A percentile compares a stretch with the other conserved stretches of the same genome.
These are phyloP conservation scores for Hypoxylon rubiginosum DNA, from an alignment of 2,329 filamentous ascomycete genomes.

Conservation along the genomic window DNA sequence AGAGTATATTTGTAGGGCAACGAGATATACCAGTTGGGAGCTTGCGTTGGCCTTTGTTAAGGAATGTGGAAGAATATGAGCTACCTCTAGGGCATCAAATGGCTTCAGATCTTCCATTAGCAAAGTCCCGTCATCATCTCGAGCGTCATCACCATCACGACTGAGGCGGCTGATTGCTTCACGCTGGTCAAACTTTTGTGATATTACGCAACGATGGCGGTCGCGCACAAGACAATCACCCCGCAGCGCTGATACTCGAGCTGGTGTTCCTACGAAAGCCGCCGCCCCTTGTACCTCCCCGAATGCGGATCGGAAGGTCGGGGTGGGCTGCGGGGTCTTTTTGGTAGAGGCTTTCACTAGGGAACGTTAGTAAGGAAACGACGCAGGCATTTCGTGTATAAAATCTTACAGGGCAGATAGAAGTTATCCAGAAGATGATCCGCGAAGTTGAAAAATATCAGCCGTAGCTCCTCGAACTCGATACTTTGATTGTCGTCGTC, in stretches of 20 bases:
- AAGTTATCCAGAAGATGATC: conserved; percentile 48
- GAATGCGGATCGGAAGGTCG: conserved; percentile 44
- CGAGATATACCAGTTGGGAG: conserved; percentile 21
- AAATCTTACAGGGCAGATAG: conserved; percentile 44
- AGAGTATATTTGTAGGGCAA: conserved; percentile 6
- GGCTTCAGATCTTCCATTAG: conserved; percentile 47
- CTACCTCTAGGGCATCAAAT: conserved; percentile 39
- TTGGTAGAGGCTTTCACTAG: conserved; percentile 46
- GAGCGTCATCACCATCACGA: conserved; percentile 30
- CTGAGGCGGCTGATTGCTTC: conserved; percentile 33
- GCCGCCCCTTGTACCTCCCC: conserved; percentile 35
- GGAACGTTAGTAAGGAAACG: conserved; percentile 17
- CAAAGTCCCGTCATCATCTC: conserved; percentile 46
- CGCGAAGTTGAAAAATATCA: conserved; percentile 43
- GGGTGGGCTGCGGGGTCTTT: conserved; percentile 47
- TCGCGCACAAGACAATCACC: conserved; percentile 48
- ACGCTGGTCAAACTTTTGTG: conserved; percentile 38
- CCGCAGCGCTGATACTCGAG: conserved; percentile 45
- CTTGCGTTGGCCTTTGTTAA: conserved; percentile 29
- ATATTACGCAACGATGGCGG: conserved; percentile 49
- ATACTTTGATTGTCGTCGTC: conserved; percentile 26
- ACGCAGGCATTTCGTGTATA: neutral
- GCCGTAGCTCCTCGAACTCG: conserved; percentile 35
- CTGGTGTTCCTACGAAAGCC: conserved; percentile 42
- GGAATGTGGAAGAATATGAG: conserved; percentile 43